These are phyloP conservation scores for Boechera retrofracta DNA, from an alignment of 345 rosid species.

Conservation along the genomic window DNA sequence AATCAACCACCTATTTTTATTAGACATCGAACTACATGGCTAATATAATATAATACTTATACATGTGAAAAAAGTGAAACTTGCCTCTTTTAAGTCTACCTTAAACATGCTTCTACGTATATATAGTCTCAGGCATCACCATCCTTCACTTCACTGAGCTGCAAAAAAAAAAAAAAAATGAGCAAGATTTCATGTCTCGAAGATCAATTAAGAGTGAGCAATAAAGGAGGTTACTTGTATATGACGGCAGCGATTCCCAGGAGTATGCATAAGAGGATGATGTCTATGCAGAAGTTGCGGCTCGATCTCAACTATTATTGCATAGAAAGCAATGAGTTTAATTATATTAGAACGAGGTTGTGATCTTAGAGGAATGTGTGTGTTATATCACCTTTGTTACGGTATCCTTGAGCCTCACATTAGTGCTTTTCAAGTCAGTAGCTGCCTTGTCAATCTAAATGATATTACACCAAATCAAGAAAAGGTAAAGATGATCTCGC, in stretches of 20 bases:
- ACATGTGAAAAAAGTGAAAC: not conserved
- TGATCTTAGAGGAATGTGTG: slow-evolving; percentile 17
- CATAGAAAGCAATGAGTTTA: slow-evolving; percentile 7
- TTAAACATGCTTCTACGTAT: not conserved
- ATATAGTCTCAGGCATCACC: slow-evolving; percentile 5
- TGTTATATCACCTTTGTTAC: slow-evolving; percentile 62
- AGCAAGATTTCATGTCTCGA: slow-evolving; percentile 1
- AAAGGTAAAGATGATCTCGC: not conserved
- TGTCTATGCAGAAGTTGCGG: slow-evolving; percentile 92
- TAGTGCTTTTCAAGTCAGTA: slow-evolving; percentile 76
- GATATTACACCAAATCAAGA: not conserved
- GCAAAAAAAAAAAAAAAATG: slow-evolving; percentile 22
- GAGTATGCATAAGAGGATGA: slow-evolving; percentile 72
- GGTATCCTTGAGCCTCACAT: slow-evolving; percentile 81
- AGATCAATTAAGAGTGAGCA: not conserved
- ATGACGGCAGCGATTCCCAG: slow-evolving; percentile 89
- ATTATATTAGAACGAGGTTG: not conserved
- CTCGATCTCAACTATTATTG: slow-evolving; percentile 75
- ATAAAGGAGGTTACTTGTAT: slow-evolving; percentile 66
- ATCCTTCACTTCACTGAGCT: slow-evolving; percentile 41
- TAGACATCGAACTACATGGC: not conserved
- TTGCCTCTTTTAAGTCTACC: not conserved
- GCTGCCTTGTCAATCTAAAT: slow-evolving; percentile 83
- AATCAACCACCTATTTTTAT: too few species aligned
- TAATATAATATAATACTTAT: too few species aligned